Evolutionary conservation across 495 filamentous ascomycete genomes (phyloP), one percentile per base, ranked within the genome.

Genomic region (Penicillium macrosclerotiorum): DNA sequence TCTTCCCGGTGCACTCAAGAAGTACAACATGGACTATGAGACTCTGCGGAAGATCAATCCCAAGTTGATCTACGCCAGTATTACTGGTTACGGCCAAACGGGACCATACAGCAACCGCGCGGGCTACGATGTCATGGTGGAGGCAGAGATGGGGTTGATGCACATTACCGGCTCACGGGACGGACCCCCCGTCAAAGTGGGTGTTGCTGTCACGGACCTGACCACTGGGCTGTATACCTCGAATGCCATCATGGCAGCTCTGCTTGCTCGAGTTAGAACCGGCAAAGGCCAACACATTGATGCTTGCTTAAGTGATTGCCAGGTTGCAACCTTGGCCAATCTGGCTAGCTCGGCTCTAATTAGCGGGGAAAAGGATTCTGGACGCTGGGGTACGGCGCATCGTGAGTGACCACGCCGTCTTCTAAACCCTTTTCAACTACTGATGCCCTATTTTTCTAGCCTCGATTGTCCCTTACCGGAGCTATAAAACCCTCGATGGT

Each of bases 41-140:
- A 86, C 86, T 2, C 63, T 98, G 3, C 74, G 74, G 40, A 75
- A 84, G 48, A 79, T 95, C 60, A 96, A 96, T 56, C 91, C 94
- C 14, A 67, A 69, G 43, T 62, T 79, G 36, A 82, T 85, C 47
- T 86, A 86, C 47, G 81, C 83, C 16, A 83, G 79, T 60, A 85
- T 86, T 47, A 86, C 83, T 2, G 83, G 83, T 16, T 89, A 89
- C 54, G 93, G 93, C 3, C 93, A 98, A 64, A 95, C 88, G 2
- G 93, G 93, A 0, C 94, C 94, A 0, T 96, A 95, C 64, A 84
- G 84, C 13, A 80, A 83, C 35, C 79, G 94, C 5, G 90, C 93
- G 7, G 93, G 93, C 8, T 98, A 98, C 72, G 93, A 98, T 67
- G 94, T 98, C 45, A 97, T 98, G 90, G 94, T 98, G 0, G 93